Evolutionary conservation across 768 basidiomycete genomes (phyloP).

Genomic region (Termitomyces sp.): DNA sequence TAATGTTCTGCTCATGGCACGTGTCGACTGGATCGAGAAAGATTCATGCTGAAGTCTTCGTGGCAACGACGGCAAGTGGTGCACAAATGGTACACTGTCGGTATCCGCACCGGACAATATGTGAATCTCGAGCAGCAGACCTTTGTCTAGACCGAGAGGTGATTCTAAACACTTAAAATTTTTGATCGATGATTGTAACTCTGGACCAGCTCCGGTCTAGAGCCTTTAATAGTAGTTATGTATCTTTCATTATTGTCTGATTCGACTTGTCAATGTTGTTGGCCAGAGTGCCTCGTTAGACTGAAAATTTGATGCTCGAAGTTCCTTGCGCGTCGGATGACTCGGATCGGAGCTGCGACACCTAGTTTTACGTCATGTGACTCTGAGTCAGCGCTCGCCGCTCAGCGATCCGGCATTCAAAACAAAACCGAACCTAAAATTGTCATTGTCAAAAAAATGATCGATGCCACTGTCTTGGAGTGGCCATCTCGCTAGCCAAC

Average conservation of each 20-base stretch:
- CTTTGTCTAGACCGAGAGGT: background rate
- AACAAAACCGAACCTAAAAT: background rate
- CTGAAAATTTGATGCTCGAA: background rate
- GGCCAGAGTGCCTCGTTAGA: too few species aligned
- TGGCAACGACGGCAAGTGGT: background rate
- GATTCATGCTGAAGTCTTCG: background rate
- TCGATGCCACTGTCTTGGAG: background rate
- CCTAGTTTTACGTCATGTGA: background rate
- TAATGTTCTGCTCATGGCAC: background rate
- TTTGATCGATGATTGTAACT: background rate
- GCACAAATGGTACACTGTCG: background rate
- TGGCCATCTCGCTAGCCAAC: background rate
- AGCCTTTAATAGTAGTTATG: background rate
- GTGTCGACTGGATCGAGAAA: constrained; percentile 3
- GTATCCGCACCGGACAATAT: background rate
- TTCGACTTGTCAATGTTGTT: background rate
- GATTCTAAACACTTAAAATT: background rate
- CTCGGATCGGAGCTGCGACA: too few species aligned
- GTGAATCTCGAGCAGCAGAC: background rate
- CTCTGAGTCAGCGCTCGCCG: background rate
- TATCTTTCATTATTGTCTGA: background rate
- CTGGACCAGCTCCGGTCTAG: background rate
- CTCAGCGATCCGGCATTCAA: background rate
- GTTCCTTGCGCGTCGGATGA: too few species aligned
- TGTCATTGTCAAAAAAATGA: background rate